Evolutionary conservation across 176 grass and related monocot genomes (phyloP).

Genomic region (Guadua angustifolia): DNA sequence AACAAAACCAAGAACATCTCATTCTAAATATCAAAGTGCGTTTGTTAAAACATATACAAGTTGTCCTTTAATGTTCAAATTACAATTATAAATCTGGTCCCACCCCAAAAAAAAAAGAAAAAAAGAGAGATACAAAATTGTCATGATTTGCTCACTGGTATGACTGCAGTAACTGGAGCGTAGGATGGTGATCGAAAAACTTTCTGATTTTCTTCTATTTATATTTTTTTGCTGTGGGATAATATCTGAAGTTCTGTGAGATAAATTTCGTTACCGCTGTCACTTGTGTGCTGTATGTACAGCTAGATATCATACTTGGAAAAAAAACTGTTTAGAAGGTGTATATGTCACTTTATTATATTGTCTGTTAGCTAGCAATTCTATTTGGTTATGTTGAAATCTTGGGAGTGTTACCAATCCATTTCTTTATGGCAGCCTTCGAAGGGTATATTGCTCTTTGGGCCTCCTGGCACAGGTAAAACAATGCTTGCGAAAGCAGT

Average conservation of each 20-base stretch:
- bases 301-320: not conserved
- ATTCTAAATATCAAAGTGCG: not conserved
- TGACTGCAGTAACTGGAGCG: not conserved
- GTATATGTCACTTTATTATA: not conserved
- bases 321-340: not conserved
- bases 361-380: not conserved
- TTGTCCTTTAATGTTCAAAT: not conserved
- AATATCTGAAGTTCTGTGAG: not conserved
- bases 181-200: conserved; percentile 3
- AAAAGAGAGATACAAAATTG: not conserved
- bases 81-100: not conserved
- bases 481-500: conserved; percentile 99
- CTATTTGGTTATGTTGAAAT: conserved; percentile 10
- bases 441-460: conserved; percentile 98
- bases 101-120: not conserved
- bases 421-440: conserved; percentile 73
- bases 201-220: not conserved
- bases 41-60: not conserved
- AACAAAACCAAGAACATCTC: not conserved
- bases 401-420: conserved; percentile 2
- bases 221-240: not conserved
- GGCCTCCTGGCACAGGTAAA: conserved; percentile 97
- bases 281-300: conserved; percentile 5
- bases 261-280: not conserved
- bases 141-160: not conserved